phyloP scores from a whole-genome alignment of 306 rosid genomes.

The Malus sieversii region DNA sequence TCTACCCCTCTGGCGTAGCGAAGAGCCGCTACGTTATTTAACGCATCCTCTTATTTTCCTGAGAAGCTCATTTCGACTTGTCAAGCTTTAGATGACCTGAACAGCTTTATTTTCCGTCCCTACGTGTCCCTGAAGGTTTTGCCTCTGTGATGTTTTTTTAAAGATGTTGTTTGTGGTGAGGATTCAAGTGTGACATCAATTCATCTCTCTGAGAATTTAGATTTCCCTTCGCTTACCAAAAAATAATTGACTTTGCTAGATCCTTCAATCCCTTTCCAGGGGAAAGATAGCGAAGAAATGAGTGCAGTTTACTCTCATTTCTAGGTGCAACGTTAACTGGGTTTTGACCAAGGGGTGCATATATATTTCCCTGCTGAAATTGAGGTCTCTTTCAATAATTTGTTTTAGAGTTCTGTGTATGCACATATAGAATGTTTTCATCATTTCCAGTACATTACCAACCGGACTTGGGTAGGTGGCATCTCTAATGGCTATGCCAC shows the following conservation, averaged over 20 bases:
- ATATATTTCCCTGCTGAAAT: accelerated
- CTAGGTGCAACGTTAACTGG: accelerated
- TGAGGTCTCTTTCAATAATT: too few species aligned
- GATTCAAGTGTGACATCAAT: too few species aligned
- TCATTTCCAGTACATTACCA: too few species aligned
- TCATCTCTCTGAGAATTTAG: accelerated
- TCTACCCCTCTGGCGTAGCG: accelerated
- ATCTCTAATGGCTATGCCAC: too few species aligned
- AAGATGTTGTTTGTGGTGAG: too few species aligned
- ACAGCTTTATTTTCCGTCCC: accelerated
- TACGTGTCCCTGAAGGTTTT: too few species aligned
- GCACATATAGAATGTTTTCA: accelerated
- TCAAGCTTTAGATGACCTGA: accelerated
- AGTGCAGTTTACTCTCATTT: too few species aligned
- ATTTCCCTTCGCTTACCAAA: too few species aligned
- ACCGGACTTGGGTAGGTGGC: accelerated
- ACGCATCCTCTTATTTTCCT: accelerated
- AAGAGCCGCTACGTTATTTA: accelerated
- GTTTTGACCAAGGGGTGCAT: too few species aligned
- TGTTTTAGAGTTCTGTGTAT: too few species aligned
- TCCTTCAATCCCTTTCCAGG: accelerated
- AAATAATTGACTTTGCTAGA: accelerated
- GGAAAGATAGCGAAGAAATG: accelerated
- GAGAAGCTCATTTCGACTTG: accelerated
- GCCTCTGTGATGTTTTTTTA: too few species aligned